A percentile compares a stretch with the other conserved stretches of the same genome.
phyloP scores from a whole-genome alignment of 2,329 filamentous ascomycete genomes.

The Calonectria multiphialidica region DNA sequence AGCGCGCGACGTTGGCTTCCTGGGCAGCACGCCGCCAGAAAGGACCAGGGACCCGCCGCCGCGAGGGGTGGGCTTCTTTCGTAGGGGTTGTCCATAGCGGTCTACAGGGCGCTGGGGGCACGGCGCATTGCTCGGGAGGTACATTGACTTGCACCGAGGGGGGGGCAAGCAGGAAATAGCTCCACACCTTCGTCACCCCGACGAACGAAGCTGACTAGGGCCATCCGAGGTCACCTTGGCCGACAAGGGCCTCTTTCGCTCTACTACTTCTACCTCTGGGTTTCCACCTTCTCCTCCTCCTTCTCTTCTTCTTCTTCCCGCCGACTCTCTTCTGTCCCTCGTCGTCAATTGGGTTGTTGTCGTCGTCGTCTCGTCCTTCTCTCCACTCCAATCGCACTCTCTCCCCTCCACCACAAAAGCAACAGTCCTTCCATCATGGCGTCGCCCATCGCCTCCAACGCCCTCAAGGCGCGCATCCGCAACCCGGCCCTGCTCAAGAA shows the following conservation, averaged over 20 bases:
- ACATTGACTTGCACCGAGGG: not conserved
- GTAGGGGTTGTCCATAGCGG: conserved; percentile 1
- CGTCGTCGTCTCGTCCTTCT: conserved; percentile 6
- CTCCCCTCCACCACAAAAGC: not conserved
- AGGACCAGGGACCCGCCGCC: not conserved
- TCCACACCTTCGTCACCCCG: conserved; percentile 41
- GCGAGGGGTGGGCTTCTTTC: not conserved
- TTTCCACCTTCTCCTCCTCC: conserved; percentile 20
- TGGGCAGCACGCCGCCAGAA: too few species aligned
- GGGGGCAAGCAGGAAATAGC: not conserved
- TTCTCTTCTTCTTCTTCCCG: conserved; percentile 20
- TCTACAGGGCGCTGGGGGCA: not conserved
- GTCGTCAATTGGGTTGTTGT: conserved; percentile 17
- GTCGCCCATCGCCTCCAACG: conserved; percentile 72
- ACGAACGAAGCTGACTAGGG: conserved; percentile 28
- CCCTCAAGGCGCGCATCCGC: conserved; percentile 80
- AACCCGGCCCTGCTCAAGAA: conserved; percentile 85
- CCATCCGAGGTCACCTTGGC: conserved; percentile 15
- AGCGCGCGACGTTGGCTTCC: not conserved
- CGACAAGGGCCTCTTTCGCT: conserved; percentile 13
- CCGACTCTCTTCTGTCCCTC: conserved; percentile 12
- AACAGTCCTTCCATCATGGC: conserved; percentile 53
- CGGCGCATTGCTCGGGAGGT: not conserved
- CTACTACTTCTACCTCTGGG: conserved; percentile 29
- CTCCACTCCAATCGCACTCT: conserved; percentile 26